Evolutionary conservation across 1,139 yeast genomes (phyloP).

Genomic region (Saccharomycopsis phalli): DNA sequence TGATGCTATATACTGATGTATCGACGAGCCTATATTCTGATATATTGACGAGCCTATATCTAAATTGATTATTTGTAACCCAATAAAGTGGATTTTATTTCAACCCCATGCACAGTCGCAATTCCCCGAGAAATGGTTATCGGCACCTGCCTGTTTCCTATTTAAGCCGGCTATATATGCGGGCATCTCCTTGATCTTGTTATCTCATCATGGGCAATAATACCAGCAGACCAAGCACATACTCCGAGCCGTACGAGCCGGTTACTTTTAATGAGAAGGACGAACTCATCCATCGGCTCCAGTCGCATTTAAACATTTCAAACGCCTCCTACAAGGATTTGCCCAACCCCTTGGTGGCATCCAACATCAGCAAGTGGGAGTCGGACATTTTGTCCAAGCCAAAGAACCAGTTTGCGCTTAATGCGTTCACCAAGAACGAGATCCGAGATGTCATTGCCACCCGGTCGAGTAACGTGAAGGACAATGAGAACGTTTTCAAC

Average conservation of each 20-base stretch:
- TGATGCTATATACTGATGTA: too few species aligned
- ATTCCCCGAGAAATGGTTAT: too few species aligned
- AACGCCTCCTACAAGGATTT: conserved; percentile 17
- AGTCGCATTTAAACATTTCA: conserved; percentile 11
- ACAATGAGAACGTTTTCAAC: conserved; percentile 41
- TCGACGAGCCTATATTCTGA: too few species aligned
- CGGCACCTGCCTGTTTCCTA: too few species aligned
- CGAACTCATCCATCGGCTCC: conserved; percentile 15
- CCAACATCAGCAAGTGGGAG: conserved; percentile 40
- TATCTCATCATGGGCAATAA: too few species aligned
- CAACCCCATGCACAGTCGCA: too few species aligned
- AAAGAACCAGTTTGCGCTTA: conserved; percentile 49
- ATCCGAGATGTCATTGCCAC: conserved; percentile 31
- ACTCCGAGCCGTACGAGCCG: background rate
- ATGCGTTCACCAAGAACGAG: conserved; percentile 42
- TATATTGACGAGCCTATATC: too few species aligned
- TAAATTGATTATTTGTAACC: too few species aligned
- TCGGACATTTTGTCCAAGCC: conserved; percentile 38
- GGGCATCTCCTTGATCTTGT: too few species aligned
- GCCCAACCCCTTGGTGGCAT: conserved; percentile 31
- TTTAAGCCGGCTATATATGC: too few species aligned
- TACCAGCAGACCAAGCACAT: too few species aligned
- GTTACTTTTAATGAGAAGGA: background rate
- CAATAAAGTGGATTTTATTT: too few species aligned
- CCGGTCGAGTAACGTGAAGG: conserved; percentile 35